Base-by-base conservation (phyloP, 371 early-diverging fungal genomes). In the Dichotomocladium elegans region DNA sequence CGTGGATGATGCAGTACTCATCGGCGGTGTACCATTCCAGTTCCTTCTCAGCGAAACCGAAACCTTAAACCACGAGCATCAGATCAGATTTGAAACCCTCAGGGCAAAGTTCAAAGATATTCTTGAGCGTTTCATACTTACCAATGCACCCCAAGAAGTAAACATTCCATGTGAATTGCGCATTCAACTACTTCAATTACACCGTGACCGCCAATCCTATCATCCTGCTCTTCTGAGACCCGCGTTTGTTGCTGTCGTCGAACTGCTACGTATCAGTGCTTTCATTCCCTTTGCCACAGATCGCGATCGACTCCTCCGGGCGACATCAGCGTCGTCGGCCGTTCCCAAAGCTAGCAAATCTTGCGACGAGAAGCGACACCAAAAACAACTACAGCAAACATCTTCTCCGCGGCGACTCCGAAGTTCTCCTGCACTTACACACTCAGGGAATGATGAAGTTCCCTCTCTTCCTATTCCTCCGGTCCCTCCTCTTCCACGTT, bases 211-310 rank as follows among this genome's bases (percentile, higher is more conserved):
- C 10, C 51, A 53, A 17, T 56, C 40, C 22, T 73, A 67, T 48
- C 73, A 73, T 41, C 73, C 73, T 10, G 51, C 63, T 19, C 24
- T 69, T 17, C 55, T 73, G 14, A 46, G 47, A 28, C 67, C 67
- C 8, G 67, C 70, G n/a, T 66, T 57, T 19, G 43, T 47, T 11
- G 64, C 67, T 27, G 65, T 73, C 4, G 37, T 69, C 22, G 73
- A 73, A 41, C 49, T 73, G 15, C 33, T 73, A 29, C 48, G 73
- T 10, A 61, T 67, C 31, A 67, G 67, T 51, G 66, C 73, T 9
- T 73, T 73, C 49, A 64, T 73, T 40, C 65, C 70, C 3, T 71
- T 71, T 51, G 71, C 60, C 2, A 67, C 65, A 0, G 65, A 67
- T 51, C 64, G 60, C 14, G 41, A 41, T 17, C 40, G 71, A n/a